phyloP scores from a whole-genome alignment of 345 rosid genomes.

The Sapria himalayana region DNA sequence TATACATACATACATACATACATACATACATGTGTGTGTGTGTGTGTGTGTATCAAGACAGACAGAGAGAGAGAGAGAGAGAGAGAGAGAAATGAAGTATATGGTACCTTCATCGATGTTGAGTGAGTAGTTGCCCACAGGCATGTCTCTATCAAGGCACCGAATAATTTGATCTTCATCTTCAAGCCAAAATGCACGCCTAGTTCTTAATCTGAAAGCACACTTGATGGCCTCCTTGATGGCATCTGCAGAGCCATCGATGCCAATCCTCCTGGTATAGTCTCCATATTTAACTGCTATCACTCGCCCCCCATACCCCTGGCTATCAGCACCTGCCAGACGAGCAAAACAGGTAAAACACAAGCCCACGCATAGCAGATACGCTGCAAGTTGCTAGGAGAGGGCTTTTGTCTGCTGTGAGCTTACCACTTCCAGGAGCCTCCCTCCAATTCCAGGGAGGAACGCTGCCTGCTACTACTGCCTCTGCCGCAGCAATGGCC shows the following conservation, averaged over 20 bases:
- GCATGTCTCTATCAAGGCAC: conserved; percentile 85
- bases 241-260: conserved; percentile 75
- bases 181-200: conserved; percentile 92
- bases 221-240: conserved; percentile 74
- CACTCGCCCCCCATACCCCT: conserved; percentile 69
- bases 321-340: conserved; percentile 45
- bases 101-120: conserved; percentile 88
- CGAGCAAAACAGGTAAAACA: conserved; percentile 1
- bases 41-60: too few relatives aligned
- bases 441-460: conserved; percentile 99
- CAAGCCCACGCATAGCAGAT: neutral
- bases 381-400: too few relatives aligned
- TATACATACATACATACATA: too few relatives aligned
- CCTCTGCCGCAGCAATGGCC: conserved; percentile 71
- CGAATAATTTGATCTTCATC: conserved; percentile 83
- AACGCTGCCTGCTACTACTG: conserved; percentile 64
- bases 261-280: conserved; percentile 72
- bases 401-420: too few relatives aligned
- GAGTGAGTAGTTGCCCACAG: conserved; percentile 67
- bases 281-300: conserved; percentile 80
- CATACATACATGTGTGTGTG: too few relatives aligned
- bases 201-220: conserved; percentile 70
- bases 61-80: too few relatives aligned
- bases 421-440: conserved; percentile 65
- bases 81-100: too few relatives aligned